Evolutionary conservation across 1,284 basidiomycete genomes (phyloP), one percentile per base, ranked within the genome.

Genomic region (Rhodotorula sp.): DNA sequence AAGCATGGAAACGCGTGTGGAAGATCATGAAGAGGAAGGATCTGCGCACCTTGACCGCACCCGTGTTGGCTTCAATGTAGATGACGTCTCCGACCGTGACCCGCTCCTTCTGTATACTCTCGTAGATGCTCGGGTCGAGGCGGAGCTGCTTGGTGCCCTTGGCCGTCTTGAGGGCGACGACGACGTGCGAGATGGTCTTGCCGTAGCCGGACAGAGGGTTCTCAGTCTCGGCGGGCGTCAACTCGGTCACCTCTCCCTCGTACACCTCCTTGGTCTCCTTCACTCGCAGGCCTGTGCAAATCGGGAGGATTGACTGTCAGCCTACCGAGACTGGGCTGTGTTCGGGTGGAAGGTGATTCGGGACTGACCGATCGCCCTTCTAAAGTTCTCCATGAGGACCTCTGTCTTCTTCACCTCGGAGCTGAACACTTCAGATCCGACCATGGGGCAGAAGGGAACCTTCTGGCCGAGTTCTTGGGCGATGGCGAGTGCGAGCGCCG

Each of bases 201-300:
- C 95, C 96, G 81, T 99, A 99, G 57, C 95, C 95, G 68, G 91
- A 92, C 58, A 96, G 84, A 49, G 94, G 94, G 82, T 96, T 97
- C 81, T 96, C 94, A 17, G 93, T 87, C 82, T 96, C 96, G 45
- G 92, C 89, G 1, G 95, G 95, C 4, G 95, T 97, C 71, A 99
- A 83, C 80, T 99, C 95, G 14, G 95, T 98, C 46, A 99, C 91
- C 82, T 99, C 96, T 70, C 95, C 95, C 81, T 99, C 95, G 82
- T 95, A 99, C 15, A 99, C 94, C 79, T 97, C 94, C 81, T 99
- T 99, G 4, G 94, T 97, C 82, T 99, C 95, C 82, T 97, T 97
- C 84, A 96, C 94, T 79, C 93, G 87, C 44, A 96, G 85, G 64
- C 94, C 93, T 95, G 78, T 20, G n/a, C 1, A 48, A 22, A 24